Base-by-base conservation (phyloP, 495 filamentous ascomycete genomes). In the Acidiella bohemica region DNA sequence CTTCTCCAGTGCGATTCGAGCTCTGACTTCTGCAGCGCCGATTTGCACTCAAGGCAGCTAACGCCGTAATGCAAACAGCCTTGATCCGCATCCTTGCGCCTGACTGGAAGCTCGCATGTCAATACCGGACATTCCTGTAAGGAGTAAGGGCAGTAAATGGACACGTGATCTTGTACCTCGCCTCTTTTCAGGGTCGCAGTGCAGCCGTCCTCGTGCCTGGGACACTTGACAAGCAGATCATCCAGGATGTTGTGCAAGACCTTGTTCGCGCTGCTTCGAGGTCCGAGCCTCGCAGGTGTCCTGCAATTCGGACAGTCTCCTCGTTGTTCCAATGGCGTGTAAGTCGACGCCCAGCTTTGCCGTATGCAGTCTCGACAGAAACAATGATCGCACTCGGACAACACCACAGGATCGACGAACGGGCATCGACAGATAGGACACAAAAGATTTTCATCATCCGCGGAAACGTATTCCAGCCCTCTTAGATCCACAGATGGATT, bases 391-490 rank as follows among this genome's bases (percentile, higher is more conserved):
- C 84, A 93, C 18, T 51, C 47, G 40, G 66, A 58, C 16, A 85
- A 71, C 29, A 72, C 75, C n/a, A 82, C 65, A 0, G 84, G 82
- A 12, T 72, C 59, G 25, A 84, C 62, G 37, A 86, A 80, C 10
- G 84, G 73, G 20, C 73, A 75, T 46, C 76, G 80, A 56, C 84
- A 93, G 39, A 93, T 85, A 7, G 83, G 72, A 47, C 84, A 93
- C 59, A 84, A 72, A 13, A 92, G 70, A 45, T 86, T 82, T 44
- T 78, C 71, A 58, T 92, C 84, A 43, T 79, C 72, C 22, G 61
- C 54, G 16, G 65, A 67, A 36, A 78, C 65, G 57, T 87, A 84
- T 25, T 84, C 80, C 41, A 93, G 67, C 14, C 65, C 55, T 41
- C 80, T 71, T 37, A 84, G 63, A 54, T 93, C 83, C 49, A 81